phyloP scores from a whole-genome alignment of 202 grass and related monocot genomes.

The Musa balbisiana region DNA sequence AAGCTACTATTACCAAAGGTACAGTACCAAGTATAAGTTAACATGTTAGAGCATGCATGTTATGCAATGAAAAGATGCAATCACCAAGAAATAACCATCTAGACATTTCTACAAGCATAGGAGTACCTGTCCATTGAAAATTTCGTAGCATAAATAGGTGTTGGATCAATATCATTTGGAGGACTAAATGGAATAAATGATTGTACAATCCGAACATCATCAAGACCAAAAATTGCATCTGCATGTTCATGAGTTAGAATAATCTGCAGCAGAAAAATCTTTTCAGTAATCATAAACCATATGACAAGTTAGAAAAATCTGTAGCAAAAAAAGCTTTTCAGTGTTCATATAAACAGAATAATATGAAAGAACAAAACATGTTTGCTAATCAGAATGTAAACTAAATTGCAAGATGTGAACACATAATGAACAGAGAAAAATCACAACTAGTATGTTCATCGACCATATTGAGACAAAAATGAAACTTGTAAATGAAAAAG shows the following conservation, averaged over 20 bases:
- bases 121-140: conserved; percentile 77
- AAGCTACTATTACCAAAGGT: not conserved
- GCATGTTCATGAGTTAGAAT: conserved; percentile 94
- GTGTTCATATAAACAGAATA: conserved; percentile 22
- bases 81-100: not conserved
- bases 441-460: not conserved
- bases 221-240: conserved; percentile 87
- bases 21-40: not conserved
- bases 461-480: not conserved
- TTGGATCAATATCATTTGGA: conserved; percentile 84
- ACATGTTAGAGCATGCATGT: not conserved
- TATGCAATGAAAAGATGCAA: not conserved
- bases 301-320: not conserved
- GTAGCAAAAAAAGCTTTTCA: not conserved
- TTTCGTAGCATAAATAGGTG: conserved; percentile 77
- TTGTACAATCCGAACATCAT: conserved; percentile 80
- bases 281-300: conserved; percentile 20
- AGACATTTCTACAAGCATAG: not conserved
- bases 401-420: not conserved
- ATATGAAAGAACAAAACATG: not conserved
- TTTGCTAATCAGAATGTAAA: not conserved
- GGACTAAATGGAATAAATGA: conserved; percentile 60
- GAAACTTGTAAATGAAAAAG: not conserved
- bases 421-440: not conserved
- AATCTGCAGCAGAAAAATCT: conserved; percentile 50